Evolutionary conservation across 2,329 filamentous ascomycete species (phyloP).

Genomic region (Sporothrix humicola): DNA sequence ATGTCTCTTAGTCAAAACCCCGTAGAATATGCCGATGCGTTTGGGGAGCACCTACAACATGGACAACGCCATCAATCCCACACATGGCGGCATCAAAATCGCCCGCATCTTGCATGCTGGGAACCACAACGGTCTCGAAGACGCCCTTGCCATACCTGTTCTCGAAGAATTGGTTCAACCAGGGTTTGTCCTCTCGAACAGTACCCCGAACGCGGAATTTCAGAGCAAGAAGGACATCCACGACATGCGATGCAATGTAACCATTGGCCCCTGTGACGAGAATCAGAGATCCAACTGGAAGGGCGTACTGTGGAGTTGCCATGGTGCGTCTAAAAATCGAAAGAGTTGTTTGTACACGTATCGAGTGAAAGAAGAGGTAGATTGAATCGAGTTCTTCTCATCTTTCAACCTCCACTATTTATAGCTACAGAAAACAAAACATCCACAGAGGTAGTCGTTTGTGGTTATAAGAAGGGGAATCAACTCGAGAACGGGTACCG

Average conservation of each 20-base stretch:
- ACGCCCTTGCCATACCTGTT: slow-evolving; percentile 44
- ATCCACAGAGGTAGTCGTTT: too few species aligned
- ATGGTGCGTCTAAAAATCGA: too few species aligned
- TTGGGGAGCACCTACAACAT: not conserved
- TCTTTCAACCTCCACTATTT: too few species aligned
- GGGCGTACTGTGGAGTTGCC: slow-evolving; percentile 15
- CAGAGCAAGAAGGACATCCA: slow-evolving; percentile 33
- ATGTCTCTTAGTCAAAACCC: too few species aligned
- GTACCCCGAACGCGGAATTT: slow-evolving; percentile 55
- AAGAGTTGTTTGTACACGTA: too few species aligned
- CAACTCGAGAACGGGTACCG: too few species aligned
- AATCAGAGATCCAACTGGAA: slow-evolving; percentile 27
- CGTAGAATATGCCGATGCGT: too few species aligned
- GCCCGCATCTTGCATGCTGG: not conserved
- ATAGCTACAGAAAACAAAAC: too few species aligned
- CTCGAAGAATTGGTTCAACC: slow-evolving; percentile 38
- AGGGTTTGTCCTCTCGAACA: slow-evolving; percentile 44
- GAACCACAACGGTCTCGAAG: slow-evolving; percentile 38
- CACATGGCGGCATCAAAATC: not conserved
- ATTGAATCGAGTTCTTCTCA: too few species aligned
- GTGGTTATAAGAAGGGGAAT: too few species aligned
- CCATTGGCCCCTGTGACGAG: slow-evolving; percentile 33
- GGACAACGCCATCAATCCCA: slow-evolving; percentile 10
- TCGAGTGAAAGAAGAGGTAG: too few species aligned
- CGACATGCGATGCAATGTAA: slow-evolving; percentile 30